Evolutionary conservation across 352 stramenopile species (phyloP).

Genomic region (Phytophthora pluvialis): DNA sequence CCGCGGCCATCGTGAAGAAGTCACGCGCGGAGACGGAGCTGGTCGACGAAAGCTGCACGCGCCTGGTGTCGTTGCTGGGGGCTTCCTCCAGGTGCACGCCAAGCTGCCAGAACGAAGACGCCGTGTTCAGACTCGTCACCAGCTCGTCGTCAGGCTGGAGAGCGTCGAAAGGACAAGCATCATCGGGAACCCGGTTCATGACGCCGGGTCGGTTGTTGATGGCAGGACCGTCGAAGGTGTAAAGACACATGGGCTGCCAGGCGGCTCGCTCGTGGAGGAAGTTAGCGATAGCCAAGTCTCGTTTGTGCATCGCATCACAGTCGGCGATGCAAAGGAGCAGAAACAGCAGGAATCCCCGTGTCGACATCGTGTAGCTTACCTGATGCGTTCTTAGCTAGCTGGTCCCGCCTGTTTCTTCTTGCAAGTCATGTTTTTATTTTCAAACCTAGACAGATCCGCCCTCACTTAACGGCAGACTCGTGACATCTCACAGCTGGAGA

Average conservation of each 20-base stretch:
- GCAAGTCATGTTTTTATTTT: neutral
- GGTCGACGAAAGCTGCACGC: constrained; percentile 59
- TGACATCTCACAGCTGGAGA: no score
- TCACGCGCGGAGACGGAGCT: constrained; percentile 54
- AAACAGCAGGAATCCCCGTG: constrained; percentile 8
- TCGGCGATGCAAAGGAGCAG: constrained; percentile 8
- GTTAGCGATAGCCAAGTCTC: constrained; percentile 19
- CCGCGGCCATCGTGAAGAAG: constrained; percentile 51
- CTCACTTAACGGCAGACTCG: neutral
- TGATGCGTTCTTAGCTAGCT: neutral
- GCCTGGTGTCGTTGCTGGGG: constrained; percentile 34
- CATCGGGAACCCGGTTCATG: constrained; percentile 23
- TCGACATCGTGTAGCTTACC: neutral
- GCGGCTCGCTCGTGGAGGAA: constrained; percentile 32
- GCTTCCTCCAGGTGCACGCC: constrained; percentile 49
- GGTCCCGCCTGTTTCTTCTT: constrained; percentile 31
- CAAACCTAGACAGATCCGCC: neutral
- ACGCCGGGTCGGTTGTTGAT: constrained; percentile 15
- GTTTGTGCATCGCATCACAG: neutral
- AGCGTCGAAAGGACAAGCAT: constrained; percentile 65
- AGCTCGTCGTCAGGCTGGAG: constrained; percentile 57
- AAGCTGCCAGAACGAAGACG: constrained; percentile 42
- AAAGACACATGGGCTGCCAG: constrained; percentile 46
- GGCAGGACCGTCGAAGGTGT: constrained; percentile 34
- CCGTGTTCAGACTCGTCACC: constrained; percentile 49